Evolutionary conservation across 2,329 filamentous ascomycete species (phyloP), one percentile per base, ranked within the genome.

Genomic region (Cytospora mali): DNA sequence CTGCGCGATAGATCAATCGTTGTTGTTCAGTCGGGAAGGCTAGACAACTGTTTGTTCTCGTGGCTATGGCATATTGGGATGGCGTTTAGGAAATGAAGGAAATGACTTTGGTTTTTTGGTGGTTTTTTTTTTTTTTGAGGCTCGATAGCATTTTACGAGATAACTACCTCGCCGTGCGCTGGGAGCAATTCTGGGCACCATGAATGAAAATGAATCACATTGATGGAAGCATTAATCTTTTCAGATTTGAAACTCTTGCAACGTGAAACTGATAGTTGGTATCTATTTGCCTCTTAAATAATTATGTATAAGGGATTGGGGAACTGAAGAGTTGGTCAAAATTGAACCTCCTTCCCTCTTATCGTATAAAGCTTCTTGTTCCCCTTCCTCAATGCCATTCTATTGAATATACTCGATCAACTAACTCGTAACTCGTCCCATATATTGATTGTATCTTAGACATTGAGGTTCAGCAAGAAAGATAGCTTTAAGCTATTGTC

Each of bases 1-100:
- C 79, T n/a, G 73, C 79, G 18, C 75, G 78, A 56, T 83, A 79
- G 67, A 55, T 25, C 27, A 10, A 1, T 11, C 29, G 46, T 33
- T 25, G 16, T 39, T 21, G 23, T 18, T 14, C 25, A 16, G n/a
- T 13, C 10, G 14, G n/a, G 13, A 23, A 28, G n/a, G 48, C n/a
- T 25, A n/a, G n/a, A n/a, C n/a, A 60, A 35, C 16, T 21, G 21
- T 54, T 60, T 39, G 50, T 60, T 54, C 35, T 21, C 31, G 14
- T 61, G 39, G 31, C 49, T 49, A 31, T 39, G 58, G 49, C 52
- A 61, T 53, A 3, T 33, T 55, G 49, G 55, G 39, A 55, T 49
- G 42, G 42, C 42, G 42, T 46, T 46, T 46, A 1, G 6, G 42
- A 9, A 18, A 23, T n/a, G 42, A 21, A 21, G n/a, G 42, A 23